phyloP scores from a whole-genome alignment of 208 protist species.

The Naegleria lovaniensis region DNA sequence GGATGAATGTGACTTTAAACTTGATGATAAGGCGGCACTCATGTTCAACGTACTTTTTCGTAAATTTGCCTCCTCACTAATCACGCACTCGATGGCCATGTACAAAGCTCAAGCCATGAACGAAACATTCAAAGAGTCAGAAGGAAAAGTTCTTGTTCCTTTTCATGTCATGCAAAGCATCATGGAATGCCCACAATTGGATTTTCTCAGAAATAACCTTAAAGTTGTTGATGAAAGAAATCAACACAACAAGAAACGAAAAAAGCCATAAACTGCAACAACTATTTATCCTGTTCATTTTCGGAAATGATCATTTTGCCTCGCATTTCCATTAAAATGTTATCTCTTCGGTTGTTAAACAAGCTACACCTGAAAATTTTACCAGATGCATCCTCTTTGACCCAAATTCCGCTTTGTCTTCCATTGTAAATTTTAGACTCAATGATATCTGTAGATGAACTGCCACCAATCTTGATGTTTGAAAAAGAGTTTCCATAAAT shows the following conservation, averaged over 20 bases:
- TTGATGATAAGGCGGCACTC: neutral
- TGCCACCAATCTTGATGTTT: neutral
- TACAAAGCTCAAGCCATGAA: neutral
- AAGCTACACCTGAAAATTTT: neutral
- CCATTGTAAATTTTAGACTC: neutral
- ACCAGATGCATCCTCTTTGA: neutral
- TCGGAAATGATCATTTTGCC: neutral
- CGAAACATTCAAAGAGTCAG: neutral
- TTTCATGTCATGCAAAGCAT: neutral
- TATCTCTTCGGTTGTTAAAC: neutral
- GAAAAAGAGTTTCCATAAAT: neutral
- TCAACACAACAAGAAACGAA: neutral
- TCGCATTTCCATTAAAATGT: neutral
- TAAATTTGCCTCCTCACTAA: neutral
- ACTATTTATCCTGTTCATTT: neutral
- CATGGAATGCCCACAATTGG: neutral
- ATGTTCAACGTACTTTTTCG: neutral
- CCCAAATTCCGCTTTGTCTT: slow-evolving; percentile 1
- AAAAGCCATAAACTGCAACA: neutral
- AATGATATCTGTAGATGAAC: neutral
- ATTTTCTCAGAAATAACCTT: neutral
- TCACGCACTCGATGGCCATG: neutral
- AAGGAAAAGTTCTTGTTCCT: neutral
- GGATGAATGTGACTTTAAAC: neutral
- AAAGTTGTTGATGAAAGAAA: neutral